Evolutionary conservation across 2,329 filamentous ascomycete genomes (phyloP), one percentile per base, ranked within the genome.

Genomic region (Esteya vermicola): DNA sequence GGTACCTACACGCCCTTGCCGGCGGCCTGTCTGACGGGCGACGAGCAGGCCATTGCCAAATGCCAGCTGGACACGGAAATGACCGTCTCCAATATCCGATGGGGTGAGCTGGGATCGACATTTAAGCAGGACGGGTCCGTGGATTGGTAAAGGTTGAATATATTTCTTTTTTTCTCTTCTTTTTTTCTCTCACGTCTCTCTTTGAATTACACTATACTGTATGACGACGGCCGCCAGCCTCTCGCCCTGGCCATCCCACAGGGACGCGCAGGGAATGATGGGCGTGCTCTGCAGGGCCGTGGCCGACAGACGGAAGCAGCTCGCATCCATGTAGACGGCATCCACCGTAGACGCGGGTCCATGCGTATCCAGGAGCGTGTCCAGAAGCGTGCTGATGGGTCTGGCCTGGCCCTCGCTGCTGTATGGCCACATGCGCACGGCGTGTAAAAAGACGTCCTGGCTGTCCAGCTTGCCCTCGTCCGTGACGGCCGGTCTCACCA

Each of bases 221-320:
- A 62, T 49, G 16, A 50, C 49, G 20, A 62, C 54, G n/a, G 50
- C 54, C 19, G 48, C 53, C 20, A 68, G 42, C 34, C 55, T 53
- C 35, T 45, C 45, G 12, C 61, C 64, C 8, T 44, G 25, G 1
- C 43, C 46, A 45, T 60, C 54, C 64, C 64, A 68, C 21, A 68
- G 50, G 22, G 60, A 63, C 33, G 43, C 48, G 33, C 63, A 68
- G 5, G 63, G 63, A 21, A 68, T 53, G 6, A 59, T 43, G 0
- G 59, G 51, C 8, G 12, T 18, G 20, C 12, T 25, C 6, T 16
- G 18, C 34, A 12, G 18, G 20, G 40, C n/a, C 4, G n/a, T 9
- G 4, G 4, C 23, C 18, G 1, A 16, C 7, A 19, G 4, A 10
- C 33, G 19, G 36, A 40, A 25, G 22, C 9, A 20, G 25, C 20